phyloP scores from a whole-genome alignment of 2,329 filamentous ascomycete species.

The Exutisphaerella laricina region DNA sequence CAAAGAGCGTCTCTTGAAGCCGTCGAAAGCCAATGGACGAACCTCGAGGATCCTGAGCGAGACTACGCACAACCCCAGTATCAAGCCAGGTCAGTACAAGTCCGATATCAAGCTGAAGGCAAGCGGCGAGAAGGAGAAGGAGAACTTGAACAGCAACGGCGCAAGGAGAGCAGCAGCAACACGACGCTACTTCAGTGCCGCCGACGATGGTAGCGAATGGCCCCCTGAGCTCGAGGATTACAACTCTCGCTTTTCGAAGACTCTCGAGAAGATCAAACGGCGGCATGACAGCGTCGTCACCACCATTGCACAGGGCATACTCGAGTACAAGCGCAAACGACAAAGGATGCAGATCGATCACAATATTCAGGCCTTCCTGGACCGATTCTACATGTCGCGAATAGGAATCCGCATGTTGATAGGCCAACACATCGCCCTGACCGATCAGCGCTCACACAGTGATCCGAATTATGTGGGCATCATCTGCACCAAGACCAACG shows the following conservation, averaged over 20 bases:
- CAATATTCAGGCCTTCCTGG: slow-evolving; percentile 94
- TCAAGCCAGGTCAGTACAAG: slow-evolving; percentile 74
- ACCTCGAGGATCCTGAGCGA: slow-evolving; percentile 66
- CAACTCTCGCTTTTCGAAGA: slow-evolving; percentile 84
- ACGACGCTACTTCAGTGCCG: slow-evolving; percentile 74
- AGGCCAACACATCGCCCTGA: slow-evolving; percentile 94
- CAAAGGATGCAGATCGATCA: slow-evolving; percentile 98
- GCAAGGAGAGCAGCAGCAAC: slow-evolving; percentile 42
- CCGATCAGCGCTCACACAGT: slow-evolving; percentile 81
- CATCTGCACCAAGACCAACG: slow-evolving; percentile 98
- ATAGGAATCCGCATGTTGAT: slow-evolving; percentile 99
- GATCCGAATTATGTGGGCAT: slow-evolving; percentile 96
- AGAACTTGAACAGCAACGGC: slow-evolving; percentile 44
- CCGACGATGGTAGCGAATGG: slow-evolving; percentile 83
- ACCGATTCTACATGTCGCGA: slow-evolving; percentile 99
- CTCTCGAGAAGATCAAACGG: slow-evolving; percentile 88
- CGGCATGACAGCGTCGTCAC: slow-evolving; percentile 96
- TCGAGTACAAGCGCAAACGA: slow-evolving; percentile 94
- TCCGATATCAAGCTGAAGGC: slow-evolving; percentile 49
- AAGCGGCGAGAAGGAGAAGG: slow-evolving; percentile 38
- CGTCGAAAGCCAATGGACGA: slow-evolving; percentile 54
- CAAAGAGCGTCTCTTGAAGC: slow-evolving; percentile 70
- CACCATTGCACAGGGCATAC: slow-evolving; percentile 93
- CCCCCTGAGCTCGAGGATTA: slow-evolving; percentile 91
- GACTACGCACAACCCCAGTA: slow-evolving; percentile 83